phyloP scores from a whole-genome alignment of 139 green algal genomes.

The Deuterostichococcus epilithicus region DNA sequence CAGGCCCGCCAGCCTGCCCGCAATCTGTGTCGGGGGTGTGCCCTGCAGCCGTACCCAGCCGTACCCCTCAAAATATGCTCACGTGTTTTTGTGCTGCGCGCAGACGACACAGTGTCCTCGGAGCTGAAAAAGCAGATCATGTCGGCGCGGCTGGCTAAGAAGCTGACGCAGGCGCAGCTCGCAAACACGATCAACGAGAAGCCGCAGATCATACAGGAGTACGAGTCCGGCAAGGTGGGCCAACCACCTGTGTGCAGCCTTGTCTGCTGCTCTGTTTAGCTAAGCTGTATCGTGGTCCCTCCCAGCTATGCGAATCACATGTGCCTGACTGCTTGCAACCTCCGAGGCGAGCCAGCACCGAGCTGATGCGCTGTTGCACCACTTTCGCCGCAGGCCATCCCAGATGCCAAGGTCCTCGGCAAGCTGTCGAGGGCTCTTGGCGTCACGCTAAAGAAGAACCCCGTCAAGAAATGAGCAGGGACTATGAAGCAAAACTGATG shows the following conservation, averaged over 20 bases:
- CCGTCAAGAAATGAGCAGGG: not conserved
- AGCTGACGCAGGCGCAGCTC: constrained; percentile 94
- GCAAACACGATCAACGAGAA: constrained; percentile 94
- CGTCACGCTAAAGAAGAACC: constrained; percentile 42
- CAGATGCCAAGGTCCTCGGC: constrained; percentile 83
- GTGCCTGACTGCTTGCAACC: too few species aligned
- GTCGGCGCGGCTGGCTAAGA: constrained; percentile 88
- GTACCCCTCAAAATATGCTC: not conserved
- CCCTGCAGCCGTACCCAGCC: not conserved
- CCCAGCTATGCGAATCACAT: too few species aligned
- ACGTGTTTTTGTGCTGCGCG: not conserved
- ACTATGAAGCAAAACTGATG: too few species aligned
- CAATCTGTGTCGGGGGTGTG: not conserved
- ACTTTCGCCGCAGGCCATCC: constrained; percentile 81
- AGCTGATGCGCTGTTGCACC: not conserved
- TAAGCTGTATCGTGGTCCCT: too few species aligned
- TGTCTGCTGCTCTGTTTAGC: too few species aligned
- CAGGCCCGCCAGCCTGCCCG: not conserved
- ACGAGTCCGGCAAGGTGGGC: constrained; percentile 41
- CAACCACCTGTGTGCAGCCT: too few species aligned
- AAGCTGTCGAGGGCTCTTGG: constrained; percentile 90
- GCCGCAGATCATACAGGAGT: constrained; percentile 92
- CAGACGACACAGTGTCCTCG: constrained; percentile 81
- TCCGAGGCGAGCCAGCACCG: not conserved
- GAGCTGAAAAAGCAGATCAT: constrained; percentile 95